Evolutionary conservation across 2,329 filamentous ascomycete genomes (phyloP), one percentile per base, ranked within the genome.

Genomic region (Pseudogymnoascus sp.): DNA sequence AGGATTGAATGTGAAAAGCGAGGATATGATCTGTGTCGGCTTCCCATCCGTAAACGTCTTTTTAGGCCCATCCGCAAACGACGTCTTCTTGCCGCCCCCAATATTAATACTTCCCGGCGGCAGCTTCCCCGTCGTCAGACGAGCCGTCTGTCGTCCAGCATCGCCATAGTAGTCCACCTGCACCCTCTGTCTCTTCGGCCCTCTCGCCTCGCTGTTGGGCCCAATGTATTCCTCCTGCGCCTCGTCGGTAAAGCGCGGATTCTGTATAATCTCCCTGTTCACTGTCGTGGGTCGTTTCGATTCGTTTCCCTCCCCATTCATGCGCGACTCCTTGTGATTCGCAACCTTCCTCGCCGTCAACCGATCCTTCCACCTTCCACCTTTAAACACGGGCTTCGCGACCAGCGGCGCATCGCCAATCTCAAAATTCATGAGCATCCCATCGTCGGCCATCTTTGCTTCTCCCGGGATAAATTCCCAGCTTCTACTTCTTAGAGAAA

Each of bases 381-480:
- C 94, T 73, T 89, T 94, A 75, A 95, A 90, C 62, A 78, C 82
- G 3, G 80, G 76, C 68, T 81, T 85, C 61, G 83, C 78, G 64
- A 86, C 82, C 61, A 90, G 73, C 11, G 88, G 82, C 16, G 79
- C 82, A 64, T 90, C 86, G 28, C 84, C 83, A 63, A 96, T 79
- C 69, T 91, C 87, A 73, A 97, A 97, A 71, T 97, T 97, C 72
- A 97, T 80, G 63, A 97, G 83, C 85, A 99, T 89, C 68, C 92
- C 92, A 86, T 96, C 90, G 79, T 97, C 92, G 60, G 90, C 90
- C 92, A 97, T 97, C 60, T 41, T 63, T 69, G 66, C 64, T 64
- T 33, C n/a, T 33, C 25, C 45, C 25, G 3, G 41, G 49, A 61
- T 11, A 28, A 22, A 28, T 28, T 19, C 36, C 58, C 25, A 25